Percentiles rank a stretch among this genome's conserved stretches.
Evolutionary conservation across 2,329 filamentous ascomycete species (phyloP).

Genomic region (Metarhizium sp.): DNA sequence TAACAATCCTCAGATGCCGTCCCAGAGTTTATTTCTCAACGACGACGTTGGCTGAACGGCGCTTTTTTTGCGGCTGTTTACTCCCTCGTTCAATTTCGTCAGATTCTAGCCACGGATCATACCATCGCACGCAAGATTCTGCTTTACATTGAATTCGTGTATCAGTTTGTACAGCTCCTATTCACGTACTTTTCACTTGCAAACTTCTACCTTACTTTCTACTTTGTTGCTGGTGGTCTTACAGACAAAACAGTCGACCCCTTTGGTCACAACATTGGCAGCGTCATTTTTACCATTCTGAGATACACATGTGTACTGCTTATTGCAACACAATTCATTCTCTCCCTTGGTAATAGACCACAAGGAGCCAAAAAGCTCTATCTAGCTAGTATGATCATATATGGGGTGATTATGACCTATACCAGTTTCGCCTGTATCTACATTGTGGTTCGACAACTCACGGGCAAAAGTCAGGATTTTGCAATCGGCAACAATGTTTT

Average conservation of each 20-base stretch:
- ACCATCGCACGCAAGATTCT: conserved; percentile 81
- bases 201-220: conserved; percentile 99
- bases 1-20: conserved; percentile 57
- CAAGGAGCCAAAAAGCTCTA: conserved; percentile 93
- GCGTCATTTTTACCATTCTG: conserved; percentile 76
- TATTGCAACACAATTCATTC: conserved; percentile 90
- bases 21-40: conserved; percentile 94
- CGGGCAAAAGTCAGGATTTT: conserved; percentile 36
- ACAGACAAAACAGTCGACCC: conserved; percentile 73
- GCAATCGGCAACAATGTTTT: conserved; percentile 78
- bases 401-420: conserved; percentile 89
- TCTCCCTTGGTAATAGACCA: conserved; percentile 91
- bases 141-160: conserved; percentile 89
- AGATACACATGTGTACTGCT: conserved; percentile 79
- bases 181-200: conserved; percentile 98
- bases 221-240: conserved; percentile 90
- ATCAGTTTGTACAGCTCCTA: conserved; percentile 83
- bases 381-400: conserved; percentile 78
- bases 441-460: conserved; percentile 78
- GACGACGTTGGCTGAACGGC: conserved; percentile 93
- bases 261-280: conserved; percentile 79
- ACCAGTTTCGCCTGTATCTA: conserved; percentile 84
- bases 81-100: conserved; percentile 87
- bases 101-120: conserved; percentile 91
- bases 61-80: conserved; percentile 98